These are phyloP conservation scores for Elsinoe ampelina DNA, from an alignment of 2,329 filamentous ascomycete species.

Conservation along the genomic window DNA sequence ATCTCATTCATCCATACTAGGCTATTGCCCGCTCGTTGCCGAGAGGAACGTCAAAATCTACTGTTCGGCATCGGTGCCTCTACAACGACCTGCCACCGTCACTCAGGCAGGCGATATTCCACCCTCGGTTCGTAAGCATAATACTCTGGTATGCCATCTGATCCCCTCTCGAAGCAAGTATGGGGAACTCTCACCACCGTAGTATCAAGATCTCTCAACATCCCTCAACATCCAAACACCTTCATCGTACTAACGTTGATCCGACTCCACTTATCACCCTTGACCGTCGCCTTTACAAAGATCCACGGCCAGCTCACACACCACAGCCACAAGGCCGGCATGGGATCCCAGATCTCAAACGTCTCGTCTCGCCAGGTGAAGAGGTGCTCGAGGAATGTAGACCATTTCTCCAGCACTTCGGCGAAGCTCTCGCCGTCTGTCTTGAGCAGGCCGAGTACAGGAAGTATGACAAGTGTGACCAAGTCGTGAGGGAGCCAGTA, in stretches of 20 bases:
- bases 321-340: constrained; percentile 44
- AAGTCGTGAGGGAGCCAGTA: constrained; percentile 65
- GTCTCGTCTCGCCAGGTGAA: constrained; percentile 43
- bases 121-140: too few relatives aligned
- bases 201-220: too few relatives aligned
- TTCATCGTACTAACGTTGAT: constrained; percentile 60
- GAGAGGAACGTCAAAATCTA: too few relatives aligned
- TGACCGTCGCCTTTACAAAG: constrained; percentile 40
- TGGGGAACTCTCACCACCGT: too few relatives aligned
- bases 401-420: constrained; percentile 22
- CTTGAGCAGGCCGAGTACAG: constrained; percentile 33
- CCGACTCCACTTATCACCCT: constrained; percentile 50
- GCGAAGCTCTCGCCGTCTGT: constrained; percentile 19
- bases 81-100: too few relatives aligned
- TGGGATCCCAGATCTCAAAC: constrained; percentile 40
- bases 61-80: too few relatives aligned
- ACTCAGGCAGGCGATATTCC: too few relatives aligned
- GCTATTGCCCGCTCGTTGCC: too few relatives aligned
- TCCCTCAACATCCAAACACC: constrained; percentile 39
- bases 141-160: too few relatives aligned
- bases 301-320: constrained; percentile 45
- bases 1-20: too few relatives aligned
- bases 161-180: too few relatives aligned
- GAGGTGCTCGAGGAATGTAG: constrained; percentile 34
- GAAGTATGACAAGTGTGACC: constrained; percentile 42